These are phyloP conservation scores for Penicillium lagena DNA, from an alignment of 495 filamentous ascomycete species.

Conservation along the genomic window DNA sequence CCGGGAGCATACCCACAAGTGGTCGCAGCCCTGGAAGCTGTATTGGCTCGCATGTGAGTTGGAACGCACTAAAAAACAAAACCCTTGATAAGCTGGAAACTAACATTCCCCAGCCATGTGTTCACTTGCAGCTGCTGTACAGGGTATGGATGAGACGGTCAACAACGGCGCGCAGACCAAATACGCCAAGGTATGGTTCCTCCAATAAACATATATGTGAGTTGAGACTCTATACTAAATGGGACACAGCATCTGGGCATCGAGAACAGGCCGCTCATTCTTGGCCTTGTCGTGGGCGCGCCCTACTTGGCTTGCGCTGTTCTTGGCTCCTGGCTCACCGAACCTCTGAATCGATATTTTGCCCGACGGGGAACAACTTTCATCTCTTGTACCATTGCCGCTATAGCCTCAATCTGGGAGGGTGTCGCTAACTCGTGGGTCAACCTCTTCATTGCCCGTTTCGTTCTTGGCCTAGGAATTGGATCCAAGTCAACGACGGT, in stretches of 20 bases:
- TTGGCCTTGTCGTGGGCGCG: slow-evolving; percentile 41
- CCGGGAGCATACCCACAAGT: slow-evolving; percentile 47
- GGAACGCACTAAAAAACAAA: background rate
- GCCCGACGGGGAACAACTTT: slow-evolving; percentile 57
- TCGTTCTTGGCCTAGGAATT: slow-evolving; percentile 55
- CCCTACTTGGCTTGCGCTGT: slow-evolving; percentile 40
- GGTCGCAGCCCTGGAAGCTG: slow-evolving; percentile 49
- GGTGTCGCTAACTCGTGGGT: slow-evolving; percentile 45
- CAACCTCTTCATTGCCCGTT: slow-evolving; percentile 49
- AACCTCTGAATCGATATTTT: slow-evolving; percentile 50
- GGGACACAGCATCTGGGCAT: slow-evolving; percentile 27
- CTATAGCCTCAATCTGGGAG: slow-evolving; percentile 44
- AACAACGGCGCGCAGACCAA: slow-evolving; percentile 73
- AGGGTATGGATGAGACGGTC: slow-evolving; percentile 71
- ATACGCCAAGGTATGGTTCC: slow-evolving; percentile 37
- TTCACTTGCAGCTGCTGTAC: slow-evolving; percentile 47
- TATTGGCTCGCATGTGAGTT: slow-evolving; percentile 50
- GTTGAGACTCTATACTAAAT: background rate
- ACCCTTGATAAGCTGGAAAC: background rate
- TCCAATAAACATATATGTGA: background rate
- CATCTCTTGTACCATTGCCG: slow-evolving; percentile 39
- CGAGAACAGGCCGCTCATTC: slow-evolving; percentile 22
- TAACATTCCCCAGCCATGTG: slow-evolving; percentile 24
- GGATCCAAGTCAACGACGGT: slow-evolving; percentile 55
- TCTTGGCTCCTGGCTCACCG: slow-evolving; percentile 45